A percentile compares a stretch with the other conserved stretches of the same genome.
These are phyloP conservation scores for Paecilomyces sp. DNA, from an alignment of 2,329 filamentous ascomycete genomes.

Conservation along the genomic window DNA sequence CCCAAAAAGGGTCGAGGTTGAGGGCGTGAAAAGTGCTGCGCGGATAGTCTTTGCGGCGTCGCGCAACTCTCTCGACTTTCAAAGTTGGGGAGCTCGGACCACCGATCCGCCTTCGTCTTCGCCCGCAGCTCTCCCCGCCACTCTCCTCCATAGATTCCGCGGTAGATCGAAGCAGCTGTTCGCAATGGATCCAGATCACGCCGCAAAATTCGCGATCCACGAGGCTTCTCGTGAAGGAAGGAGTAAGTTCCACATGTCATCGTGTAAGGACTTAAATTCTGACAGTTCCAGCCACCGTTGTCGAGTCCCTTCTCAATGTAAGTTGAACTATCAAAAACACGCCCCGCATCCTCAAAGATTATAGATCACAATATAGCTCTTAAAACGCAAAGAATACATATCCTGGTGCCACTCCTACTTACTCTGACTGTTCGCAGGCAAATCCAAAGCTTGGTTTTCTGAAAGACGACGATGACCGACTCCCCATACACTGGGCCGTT, in stretches of 20 bases:
- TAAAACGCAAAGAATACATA: neutral
- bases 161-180: neutral
- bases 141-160: neutral
- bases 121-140: slow-evolving; percentile 2
- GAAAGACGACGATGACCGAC: slow-evolving; percentile 76
- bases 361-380: slow-evolving; percentile 1
- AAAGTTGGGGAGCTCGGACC: slow-evolving; percentile 7
- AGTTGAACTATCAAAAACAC: slow-evolving; percentile 15
- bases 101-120: slow-evolving; percentile 1
- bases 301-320: slow-evolving; percentile 69
- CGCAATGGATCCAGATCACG: slow-evolving; percentile 35
- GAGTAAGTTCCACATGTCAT: slow-evolving; percentile 46
- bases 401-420: neutral
- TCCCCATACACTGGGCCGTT: slow-evolving; percentile 89
- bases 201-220: slow-evolving; percentile 73
- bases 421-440: slow-evolving; percentile 43
- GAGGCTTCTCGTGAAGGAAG: slow-evolving; percentile 79
- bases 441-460: slow-evolving; percentile 71
- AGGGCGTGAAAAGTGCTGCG: neutral
- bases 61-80: neutral
- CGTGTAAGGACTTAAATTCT: slow-evolving; percentile 10
- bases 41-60: neutral
- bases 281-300: slow-evolving; percentile 51
- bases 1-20: neutral
- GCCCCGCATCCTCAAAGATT: slow-evolving; percentile 18